Evolutionary conservation across 2,329 filamentous ascomycete species (phyloP).

Genomic region (Sclerotiophoma versabilis): DNA sequence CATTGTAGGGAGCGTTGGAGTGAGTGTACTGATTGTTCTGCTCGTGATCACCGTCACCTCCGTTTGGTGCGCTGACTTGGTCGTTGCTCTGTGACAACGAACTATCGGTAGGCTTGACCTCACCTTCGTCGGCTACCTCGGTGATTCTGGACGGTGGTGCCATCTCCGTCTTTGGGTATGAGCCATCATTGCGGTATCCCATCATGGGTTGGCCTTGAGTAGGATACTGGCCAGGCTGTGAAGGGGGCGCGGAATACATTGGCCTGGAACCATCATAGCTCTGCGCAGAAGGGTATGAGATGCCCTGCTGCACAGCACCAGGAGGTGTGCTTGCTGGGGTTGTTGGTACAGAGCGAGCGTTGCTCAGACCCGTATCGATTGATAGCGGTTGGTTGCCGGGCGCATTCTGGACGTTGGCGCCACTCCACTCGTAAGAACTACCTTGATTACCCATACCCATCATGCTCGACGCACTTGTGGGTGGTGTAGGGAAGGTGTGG

Average conservation of each 20-base stretch:
- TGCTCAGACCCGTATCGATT: slow-evolving; percentile 80
- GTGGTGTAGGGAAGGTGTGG: slow-evolving; percentile 92
- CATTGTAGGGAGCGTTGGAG: slow-evolving; percentile 73
- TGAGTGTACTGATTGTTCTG: slow-evolving; percentile 87
- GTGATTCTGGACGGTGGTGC: slow-evolving; percentile 75
- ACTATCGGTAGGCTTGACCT: slow-evolving; percentile 69
- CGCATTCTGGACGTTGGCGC: slow-evolving; percentile 50
- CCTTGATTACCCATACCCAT: slow-evolving; percentile 78
- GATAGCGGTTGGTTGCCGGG: slow-evolving; percentile 75
- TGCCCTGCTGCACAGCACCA: slow-evolving; percentile 77
- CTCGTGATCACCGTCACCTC: slow-evolving; percentile 76
- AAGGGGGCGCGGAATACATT: slow-evolving; percentile 76
- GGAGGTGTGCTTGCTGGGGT: slow-evolving; percentile 93
- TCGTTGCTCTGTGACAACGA: slow-evolving; percentile 59
- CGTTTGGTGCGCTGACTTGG: slow-evolving; percentile 62
- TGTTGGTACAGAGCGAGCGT: slow-evolving; percentile 83
- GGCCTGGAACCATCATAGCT: slow-evolving; percentile 78
- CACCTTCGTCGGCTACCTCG: slow-evolving; percentile 67
- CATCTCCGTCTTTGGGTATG: slow-evolving; percentile 86
- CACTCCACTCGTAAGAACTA: slow-evolving; percentile 79
- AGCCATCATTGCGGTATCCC: slow-evolving; percentile 59
- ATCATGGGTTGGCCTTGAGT: slow-evolving; percentile 70
- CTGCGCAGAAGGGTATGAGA: slow-evolving; percentile 77
- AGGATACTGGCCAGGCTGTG: slow-evolving; percentile 72
- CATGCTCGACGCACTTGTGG: slow-evolving; percentile 88